A percentile compares a stretch with the other conserved stretches of the same genome.
Conservation (phyloP, 768 basidiomycete species). For the Coprinopsis marcescibilis region DNA sequence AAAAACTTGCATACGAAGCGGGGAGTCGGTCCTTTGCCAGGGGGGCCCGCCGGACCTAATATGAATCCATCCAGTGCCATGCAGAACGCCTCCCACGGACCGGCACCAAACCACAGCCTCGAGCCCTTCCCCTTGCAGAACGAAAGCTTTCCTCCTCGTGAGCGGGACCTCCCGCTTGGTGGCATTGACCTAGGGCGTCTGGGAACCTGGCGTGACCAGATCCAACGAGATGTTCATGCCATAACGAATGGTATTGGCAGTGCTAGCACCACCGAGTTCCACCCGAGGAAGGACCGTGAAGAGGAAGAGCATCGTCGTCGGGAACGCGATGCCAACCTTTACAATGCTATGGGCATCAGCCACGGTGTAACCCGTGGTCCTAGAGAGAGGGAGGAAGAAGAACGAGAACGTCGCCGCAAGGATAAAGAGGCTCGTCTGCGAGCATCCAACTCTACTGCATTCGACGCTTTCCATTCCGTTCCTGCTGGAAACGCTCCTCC, state of each 20-base stretch:
- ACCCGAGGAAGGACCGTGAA: constrained; percentile 18
- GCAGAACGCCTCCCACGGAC: constrained; percentile 14
- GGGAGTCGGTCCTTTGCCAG: constrained; percentile 66
- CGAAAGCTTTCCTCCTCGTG: constrained; percentile 11
- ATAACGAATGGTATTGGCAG: constrained; percentile 8
- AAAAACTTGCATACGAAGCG: constrained; percentile 98
- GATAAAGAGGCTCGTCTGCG: constrained; percentile 47
- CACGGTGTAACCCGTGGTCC: constrained; percentile 39
- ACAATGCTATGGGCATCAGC: constrained; percentile 36
- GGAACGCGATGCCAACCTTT: constrained; percentile 20
- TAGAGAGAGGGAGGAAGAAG: constrained; percentile 62
- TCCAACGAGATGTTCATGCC: constrained; percentile 12
- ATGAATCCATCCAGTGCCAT: constrained; percentile 14
- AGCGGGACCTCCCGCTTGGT: constrained; percentile 14
- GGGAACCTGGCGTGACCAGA: constrained; percentile 14
- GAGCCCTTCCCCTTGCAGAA: constrained; percentile 7
- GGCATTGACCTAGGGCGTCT: constrained; percentile 6
- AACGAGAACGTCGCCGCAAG: constrained; percentile 44
- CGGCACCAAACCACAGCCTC: not conserved
- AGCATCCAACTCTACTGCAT: constrained; percentile 43
- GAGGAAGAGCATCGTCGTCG: constrained; percentile 48
- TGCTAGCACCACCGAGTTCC: constrained; percentile 9
- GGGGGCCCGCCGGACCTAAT: constrained; percentile 21
- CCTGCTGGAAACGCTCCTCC: constrained; percentile 20
- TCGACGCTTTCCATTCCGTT: constrained; percentile 76